Evolutionary conservation across 495 filamentous ascomycete genomes (phyloP).

Genomic region (Tetracladium marchalianum): DNA sequence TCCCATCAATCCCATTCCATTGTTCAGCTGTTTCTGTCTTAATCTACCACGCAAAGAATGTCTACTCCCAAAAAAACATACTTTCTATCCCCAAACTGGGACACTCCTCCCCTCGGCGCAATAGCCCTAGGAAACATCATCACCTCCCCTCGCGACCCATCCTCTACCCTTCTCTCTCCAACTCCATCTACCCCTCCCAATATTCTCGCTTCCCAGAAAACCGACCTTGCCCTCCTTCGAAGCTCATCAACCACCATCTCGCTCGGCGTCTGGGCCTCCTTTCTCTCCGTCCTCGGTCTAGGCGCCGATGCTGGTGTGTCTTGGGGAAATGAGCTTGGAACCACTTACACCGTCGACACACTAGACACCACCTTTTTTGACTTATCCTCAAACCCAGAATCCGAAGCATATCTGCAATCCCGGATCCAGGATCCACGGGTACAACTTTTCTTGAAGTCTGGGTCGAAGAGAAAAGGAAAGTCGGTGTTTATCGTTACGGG

Average conservation of each 20-base stretch:
- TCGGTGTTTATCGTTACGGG: constrained; percentile 6
- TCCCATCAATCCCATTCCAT: too few species aligned
- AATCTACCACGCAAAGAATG: too few species aligned
- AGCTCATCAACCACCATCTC: too few species aligned
- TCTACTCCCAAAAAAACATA: constrained; percentile 6
- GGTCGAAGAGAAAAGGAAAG: too few species aligned
- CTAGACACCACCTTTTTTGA: not conserved
- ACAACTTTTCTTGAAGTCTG: too few species aligned
- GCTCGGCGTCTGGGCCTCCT: not conserved
- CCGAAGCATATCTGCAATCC: too few species aligned
- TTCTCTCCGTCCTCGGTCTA: constrained; percentile 1
- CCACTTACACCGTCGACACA: not conserved
- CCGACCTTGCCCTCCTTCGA: not conserved
- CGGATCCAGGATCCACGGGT: too few species aligned
- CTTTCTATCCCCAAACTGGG: constrained; percentile 3
- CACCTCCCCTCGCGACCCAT: not conserved
- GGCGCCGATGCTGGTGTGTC: not conserved
- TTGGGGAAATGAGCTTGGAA: not conserved
- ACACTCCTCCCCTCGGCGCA: not conserved
- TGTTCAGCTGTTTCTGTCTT: too few species aligned
- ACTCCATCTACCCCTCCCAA: not conserved
- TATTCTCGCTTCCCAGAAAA: not conserved
- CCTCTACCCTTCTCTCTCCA: not conserved
- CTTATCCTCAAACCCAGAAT: too few species aligned
- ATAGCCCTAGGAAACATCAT: constrained; percentile 1